These are phyloP conservation scores for Ophiostoma sp. DNA, from an alignment of 2,329 filamentous ascomycete genomes.

Conservation along the genomic window DNA sequence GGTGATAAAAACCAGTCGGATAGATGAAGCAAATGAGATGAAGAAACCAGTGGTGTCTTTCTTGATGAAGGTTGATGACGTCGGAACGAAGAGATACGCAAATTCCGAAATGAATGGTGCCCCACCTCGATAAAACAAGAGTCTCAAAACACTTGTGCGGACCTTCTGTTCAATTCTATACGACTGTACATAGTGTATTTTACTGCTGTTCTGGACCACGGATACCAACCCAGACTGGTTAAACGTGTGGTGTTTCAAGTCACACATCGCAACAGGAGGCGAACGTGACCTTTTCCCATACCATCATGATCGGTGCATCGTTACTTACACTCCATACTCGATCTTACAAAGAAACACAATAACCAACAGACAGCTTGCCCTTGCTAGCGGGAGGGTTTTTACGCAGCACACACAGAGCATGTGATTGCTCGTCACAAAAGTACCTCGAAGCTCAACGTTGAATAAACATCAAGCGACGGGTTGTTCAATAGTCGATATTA, in stretches of 20 bases:
- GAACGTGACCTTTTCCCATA: neutral
- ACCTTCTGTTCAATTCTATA: neutral
- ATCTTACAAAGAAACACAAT: neutral
- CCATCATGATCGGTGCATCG: neutral
- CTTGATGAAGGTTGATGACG: neutral
- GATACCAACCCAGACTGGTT: neutral
- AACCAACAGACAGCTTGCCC: neutral
- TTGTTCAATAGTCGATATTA: neutral
- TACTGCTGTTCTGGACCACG: neutral
- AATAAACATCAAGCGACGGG: neutral
- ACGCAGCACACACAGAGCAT: neutral
- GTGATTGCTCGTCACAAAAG: neutral
- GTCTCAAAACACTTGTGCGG: neutral
- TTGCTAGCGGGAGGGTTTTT: neutral
- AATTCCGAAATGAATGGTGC: neutral
- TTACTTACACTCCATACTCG: neutral
- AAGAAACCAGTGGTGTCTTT: neutral
- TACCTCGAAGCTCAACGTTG: neutral
- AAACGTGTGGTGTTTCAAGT: conserved; percentile 3
- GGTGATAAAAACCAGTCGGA: neutral
- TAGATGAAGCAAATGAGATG: neutral
- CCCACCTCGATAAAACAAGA: conserved; percentile 1
- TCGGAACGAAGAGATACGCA: conserved; percentile 1
- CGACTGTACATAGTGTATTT: neutral
- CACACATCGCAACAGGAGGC: neutral